Base-by-base conservation (phyloP, 1,139 yeast genomes). In the Pichia sp. region DNA sequence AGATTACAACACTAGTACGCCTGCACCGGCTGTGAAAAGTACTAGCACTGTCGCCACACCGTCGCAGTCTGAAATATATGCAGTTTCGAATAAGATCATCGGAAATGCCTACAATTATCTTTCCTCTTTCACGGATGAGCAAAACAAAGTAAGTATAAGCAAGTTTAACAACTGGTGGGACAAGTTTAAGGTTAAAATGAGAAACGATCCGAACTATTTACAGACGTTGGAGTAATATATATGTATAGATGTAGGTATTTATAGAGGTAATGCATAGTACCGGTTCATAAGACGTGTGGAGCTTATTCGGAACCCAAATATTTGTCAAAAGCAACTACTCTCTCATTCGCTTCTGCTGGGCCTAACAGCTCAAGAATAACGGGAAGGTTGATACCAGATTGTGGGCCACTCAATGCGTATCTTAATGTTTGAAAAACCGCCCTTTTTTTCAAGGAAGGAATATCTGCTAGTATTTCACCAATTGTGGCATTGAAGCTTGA, bases 101-200 rank as follows among this genome's bases (percentile, higher is more conserved):
- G 85, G 85, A 34, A 90, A 93, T 70, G 97, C 97, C 0, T 93
- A 92, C 71, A 92, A 93, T 67, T 93, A 82, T 66, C 72, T 93
- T 57, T 84, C 95, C 1, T 88, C 98, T 29, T 93, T 92, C 67
- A 79, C 90, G 13, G 96, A 89, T 64, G 70, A 73, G 7, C 75
- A 79, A 32, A 96, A 96, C 1, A 87, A 81, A 63, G 97, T 92
- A 5, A 89, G 95, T 2, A 88, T 93, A 69, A 87, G 85, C 66
- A 89, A 85, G 49, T 92, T 93, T 66, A 96, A 93, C 68, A 85
- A 82, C 42, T 93, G 99, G 99, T 92, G 99, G 98, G 84, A 80
- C 59, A 93, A 90, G 71, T 95, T 93, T 72, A 87, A 81, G 68
- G 72, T 80, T 13, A 85, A 87, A 65, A 67, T 93, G 55, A 77